These are phyloP conservation scores for Rubroshorea leprosula DNA, from an alignment of 345 rosid species.

Conservation along the genomic window DNA sequence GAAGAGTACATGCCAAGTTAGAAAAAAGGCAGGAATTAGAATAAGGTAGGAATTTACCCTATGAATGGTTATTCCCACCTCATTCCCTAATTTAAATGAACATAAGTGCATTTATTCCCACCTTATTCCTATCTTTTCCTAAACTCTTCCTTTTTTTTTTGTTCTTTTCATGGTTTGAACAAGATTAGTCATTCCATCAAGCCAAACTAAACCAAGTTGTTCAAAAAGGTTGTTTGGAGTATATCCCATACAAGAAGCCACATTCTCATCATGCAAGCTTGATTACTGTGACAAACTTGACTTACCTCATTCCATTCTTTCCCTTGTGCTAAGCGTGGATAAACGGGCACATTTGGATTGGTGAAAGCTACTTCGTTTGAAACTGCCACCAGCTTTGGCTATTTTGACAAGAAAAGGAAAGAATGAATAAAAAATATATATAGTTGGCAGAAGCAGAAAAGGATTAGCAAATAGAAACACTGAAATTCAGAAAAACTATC, in stretches of 20 bases:
- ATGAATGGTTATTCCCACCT: no score
- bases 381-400: slow-evolving; percentile 69
- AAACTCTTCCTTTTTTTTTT: not conserved
- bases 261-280: not conserved
- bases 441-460: not conserved
- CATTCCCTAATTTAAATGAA: no score
- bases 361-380: slow-evolving; percentile 49
- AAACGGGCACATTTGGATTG: slow-evolving; percentile 66
- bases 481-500: not conserved
- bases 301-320: slow-evolving; percentile 70
- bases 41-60: not conserved
- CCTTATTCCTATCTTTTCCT: not conserved
- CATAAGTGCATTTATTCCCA: not conserved
- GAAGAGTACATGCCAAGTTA: no score
- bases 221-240: no score
- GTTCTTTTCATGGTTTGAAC: not conserved
- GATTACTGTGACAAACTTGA: not conserved
- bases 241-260: not conserved
- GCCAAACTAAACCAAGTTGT: no score
- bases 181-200: no score
- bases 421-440: no score
- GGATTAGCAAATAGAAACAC: no score
- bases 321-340: slow-evolving; percentile 69
- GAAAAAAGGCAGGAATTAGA: no score
- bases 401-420: not conserved